Conservation (phyloP, 495 filamentous ascomycete species). For the Penicillium ucsense region DNA sequence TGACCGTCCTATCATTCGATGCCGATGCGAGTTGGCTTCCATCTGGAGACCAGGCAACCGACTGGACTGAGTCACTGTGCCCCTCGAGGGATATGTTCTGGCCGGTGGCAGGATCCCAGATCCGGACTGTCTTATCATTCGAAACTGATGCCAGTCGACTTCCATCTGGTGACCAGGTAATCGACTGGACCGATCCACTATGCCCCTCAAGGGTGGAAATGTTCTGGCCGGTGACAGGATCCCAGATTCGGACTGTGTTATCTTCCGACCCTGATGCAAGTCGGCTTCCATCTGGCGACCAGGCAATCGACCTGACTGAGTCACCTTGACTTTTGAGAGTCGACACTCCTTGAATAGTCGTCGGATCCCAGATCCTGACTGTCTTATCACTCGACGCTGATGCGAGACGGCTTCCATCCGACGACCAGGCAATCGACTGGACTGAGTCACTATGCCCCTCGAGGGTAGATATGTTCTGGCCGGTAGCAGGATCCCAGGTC, state of each 20-base stretch:
- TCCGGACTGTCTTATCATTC: background rate
- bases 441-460: background rate
- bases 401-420: background rate
- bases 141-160: background rate
- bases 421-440: background rate
- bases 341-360: background rate
- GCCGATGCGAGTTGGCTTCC: background rate
- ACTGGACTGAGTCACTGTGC: background rate
- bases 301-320: background rate
- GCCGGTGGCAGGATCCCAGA: background rate
- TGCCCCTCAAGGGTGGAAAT: background rate
- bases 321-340: conserved; percentile 6
- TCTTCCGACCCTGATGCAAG: conserved; percentile 2
- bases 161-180: background rate
- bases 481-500: conserved; percentile 1
- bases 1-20: background rate
- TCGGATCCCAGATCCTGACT: conserved; percentile 1
- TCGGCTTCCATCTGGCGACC: conserved; percentile 3
- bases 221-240: conserved; percentile 1
- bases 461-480: background rate
- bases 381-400: too few species aligned
- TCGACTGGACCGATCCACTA: background rate
- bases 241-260: conserved; percentile 5
- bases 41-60: background rate
- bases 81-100: background rate